phyloP scores from a whole-genome alignment of 176 grass and related monocot genomes.

The Aegilops speltoides region DNA sequence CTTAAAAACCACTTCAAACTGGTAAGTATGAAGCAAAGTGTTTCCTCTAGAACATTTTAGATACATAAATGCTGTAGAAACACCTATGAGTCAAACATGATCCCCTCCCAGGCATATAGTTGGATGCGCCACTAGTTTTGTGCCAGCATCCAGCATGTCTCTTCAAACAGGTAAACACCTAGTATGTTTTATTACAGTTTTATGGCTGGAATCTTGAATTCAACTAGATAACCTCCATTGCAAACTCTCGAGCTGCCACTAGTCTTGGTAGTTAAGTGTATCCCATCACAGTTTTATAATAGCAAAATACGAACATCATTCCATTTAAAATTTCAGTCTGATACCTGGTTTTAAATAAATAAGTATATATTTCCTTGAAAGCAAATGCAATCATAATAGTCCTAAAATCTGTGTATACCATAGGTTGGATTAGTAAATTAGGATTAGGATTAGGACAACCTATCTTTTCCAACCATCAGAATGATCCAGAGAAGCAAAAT shows the following conservation, averaged over 20 bases:
- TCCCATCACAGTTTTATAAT: neutral
- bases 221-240: neutral
- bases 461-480: neutral
- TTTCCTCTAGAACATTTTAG: neutral
- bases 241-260: neutral
- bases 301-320: neutral
- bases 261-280: neutral
- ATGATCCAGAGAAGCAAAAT: neutral
- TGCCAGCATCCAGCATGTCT: neutral
- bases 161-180: neutral
- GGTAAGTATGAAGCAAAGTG: neutral
- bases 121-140: neutral
- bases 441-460: neutral
- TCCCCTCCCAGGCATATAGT: neutral
- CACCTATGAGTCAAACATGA: neutral
- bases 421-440: neutral
- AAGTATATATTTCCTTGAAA: neutral
- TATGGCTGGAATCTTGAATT: neutral
- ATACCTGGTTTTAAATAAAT: neutral
- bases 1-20: neutral
- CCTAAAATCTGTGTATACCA: neutral
- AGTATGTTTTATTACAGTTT: neutral
- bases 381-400: neutral
- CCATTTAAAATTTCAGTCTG: neutral
- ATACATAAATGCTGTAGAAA: neutral